Evolutionary conservation across 805 yeast genomes (phyloP), one percentile per base, ranked within the genome.

Genomic region (Danielozyma ontarioensis): DNA sequence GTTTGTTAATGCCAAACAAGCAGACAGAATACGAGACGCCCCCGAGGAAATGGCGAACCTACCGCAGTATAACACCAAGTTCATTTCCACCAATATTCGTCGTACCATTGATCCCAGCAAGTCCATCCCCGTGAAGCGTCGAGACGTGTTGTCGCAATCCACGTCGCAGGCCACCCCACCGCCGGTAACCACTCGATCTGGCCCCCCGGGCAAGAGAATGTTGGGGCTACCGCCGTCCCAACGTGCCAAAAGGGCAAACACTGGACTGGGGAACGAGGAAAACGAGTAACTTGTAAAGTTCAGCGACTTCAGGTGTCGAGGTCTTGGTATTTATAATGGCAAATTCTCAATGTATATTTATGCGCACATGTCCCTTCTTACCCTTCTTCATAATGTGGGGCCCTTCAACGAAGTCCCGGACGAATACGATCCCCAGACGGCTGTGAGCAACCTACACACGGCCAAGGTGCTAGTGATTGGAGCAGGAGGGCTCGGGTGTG

Each of bases 401-500:
- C 72, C 72, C 4, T 66, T 41, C 45, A 64, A 64, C 41, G 70
- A 63, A 33, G 55, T 54, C 4, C 55, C 65, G 0, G 61, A 53
- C 4, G 68, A 62, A 13, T 66, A 64, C 37, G 36, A 39, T 6
- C 25, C 43, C 5, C 29, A 31, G 1, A 50, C 42, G 10, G 59
- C 67, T 5, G 27, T 36, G 3, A 13, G 37, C 2, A 51, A 61
- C 3, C 43, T 66, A 3, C 17, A 25, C 5, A 33, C 33, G 4
- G 34, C 59, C 13, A 53, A 49, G 18, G 43, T 67, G 4, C 44
- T 67, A 17, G 75, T 76, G 5, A 71, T 83, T 28, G 94, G 94
- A 2, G 90, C 90, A 1, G 94, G 94, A 1, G 94, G 94, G 0
- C 59, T 83, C 16, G 94, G 94, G 3, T 83, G 94, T 57, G 93